Conservation (phyloP, 371 early-diverging fungal genomes). For the Circinella umbellata region DNA sequence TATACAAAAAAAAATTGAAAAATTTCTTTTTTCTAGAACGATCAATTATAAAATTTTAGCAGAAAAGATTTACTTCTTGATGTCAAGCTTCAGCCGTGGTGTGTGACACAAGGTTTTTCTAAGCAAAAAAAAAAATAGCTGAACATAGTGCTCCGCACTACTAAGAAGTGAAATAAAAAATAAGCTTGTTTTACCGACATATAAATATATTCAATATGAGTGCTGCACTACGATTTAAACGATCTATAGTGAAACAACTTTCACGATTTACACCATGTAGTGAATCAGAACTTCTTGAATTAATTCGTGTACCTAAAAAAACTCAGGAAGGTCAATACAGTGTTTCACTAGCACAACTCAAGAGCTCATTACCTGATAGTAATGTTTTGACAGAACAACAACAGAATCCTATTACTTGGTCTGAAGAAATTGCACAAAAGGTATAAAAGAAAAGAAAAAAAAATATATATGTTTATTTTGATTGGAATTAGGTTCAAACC, state of each 20-base stretch:
- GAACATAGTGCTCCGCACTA: no score
- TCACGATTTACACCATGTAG: slow-evolving; percentile 23
- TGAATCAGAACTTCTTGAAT: slow-evolving; percentile 15
- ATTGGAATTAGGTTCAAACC: neutral
- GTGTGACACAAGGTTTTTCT: no score
- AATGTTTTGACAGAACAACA: neutral
- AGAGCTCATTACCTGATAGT: slow-evolving; percentile 2
- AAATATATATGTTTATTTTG: neutral
- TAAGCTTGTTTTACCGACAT: neutral
- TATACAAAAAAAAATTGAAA: no score
- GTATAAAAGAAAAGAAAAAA: slow-evolving; percentile 24
- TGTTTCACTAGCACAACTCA: slow-evolving; percentile 37
- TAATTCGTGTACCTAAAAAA: slow-evolving; percentile 29
- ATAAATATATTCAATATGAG: slow-evolving; percentile 15
- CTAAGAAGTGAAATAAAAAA: no score
- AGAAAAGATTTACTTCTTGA: no score
- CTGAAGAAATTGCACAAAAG: slow-evolving; percentile 58
- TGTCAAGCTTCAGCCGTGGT: no score
- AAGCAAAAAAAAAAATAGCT: no score
- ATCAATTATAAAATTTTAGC: no score
- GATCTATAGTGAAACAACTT: slow-evolving; percentile 50
- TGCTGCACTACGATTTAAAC: slow-evolving; percentile 39
- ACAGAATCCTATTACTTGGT: slow-evolving; percentile 26
- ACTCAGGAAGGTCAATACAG: slow-evolving; percentile 30
- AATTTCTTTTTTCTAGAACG: no score